phyloP scores from a whole-genome alignment of 352 stramenopile species.

The Pythium aristosporum region DNA sequence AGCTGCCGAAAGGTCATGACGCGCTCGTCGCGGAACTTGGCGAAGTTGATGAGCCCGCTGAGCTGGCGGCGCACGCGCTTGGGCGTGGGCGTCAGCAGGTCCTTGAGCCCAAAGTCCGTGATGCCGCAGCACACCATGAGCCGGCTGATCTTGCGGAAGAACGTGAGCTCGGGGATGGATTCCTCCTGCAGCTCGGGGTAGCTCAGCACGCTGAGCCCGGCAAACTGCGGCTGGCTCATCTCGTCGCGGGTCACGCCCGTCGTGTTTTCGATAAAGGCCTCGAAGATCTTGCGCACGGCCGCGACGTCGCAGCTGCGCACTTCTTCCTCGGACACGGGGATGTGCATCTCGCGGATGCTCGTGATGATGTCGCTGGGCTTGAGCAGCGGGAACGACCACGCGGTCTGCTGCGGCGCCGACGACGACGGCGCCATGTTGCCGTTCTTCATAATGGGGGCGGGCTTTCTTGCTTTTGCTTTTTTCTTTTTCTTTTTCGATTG shows the following conservation, averaged over 20 bases:
- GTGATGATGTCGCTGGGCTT: slow-evolving; percentile 93
- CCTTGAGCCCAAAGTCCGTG: slow-evolving; percentile 92
- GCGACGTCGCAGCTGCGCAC: slow-evolving; percentile 68
- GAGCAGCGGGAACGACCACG: slow-evolving; percentile 92
- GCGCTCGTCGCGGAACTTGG: slow-evolving; percentile 95
- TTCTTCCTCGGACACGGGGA: slow-evolving; percentile 89
- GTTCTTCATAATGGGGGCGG: not conserved
- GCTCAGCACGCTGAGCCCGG: slow-evolving; percentile 69
- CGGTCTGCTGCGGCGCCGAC: slow-evolving; percentile 12
- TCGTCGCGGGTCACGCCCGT: slow-evolving; percentile 90
- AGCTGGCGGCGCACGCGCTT: slow-evolving; percentile 93
- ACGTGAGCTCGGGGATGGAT: slow-evolving; percentile 90
- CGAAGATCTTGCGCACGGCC: slow-evolving; percentile 86
- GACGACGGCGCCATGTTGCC: slow-evolving; percentile 6
- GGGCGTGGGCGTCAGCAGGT: slow-evolving; percentile 85
- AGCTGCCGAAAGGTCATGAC: slow-evolving; percentile 63
- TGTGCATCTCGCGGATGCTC: slow-evolving; percentile 89
- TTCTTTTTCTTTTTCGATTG: not conserved
- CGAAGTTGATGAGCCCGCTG: slow-evolving; percentile 97
- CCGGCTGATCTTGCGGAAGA: slow-evolving; percentile 89
- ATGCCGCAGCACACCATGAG: slow-evolving; percentile 92
- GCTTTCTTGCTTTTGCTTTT: not conserved
- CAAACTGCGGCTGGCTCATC: slow-evolving; percentile 89
- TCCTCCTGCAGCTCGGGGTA: slow-evolving; percentile 94
- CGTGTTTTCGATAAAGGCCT: slow-evolving; percentile 88